A percentile compares a stretch with the other conserved stretches of the same genome.
Evolutionary conservation across 371 early-diverging fungal genomes (phyloP).

Genomic region (Paraphysoderma sedebokerense): DNA sequence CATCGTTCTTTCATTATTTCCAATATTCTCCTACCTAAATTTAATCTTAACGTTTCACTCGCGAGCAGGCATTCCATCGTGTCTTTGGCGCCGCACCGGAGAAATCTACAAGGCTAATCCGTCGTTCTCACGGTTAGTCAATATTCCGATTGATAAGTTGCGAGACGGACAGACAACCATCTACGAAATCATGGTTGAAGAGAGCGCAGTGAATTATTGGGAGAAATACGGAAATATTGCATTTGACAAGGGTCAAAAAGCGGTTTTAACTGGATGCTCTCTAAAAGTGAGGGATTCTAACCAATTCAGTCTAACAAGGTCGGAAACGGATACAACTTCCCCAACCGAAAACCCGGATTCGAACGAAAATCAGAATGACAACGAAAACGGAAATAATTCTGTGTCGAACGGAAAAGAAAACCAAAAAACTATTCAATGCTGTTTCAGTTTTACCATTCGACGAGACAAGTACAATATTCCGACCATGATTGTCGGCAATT

Average conservation of each 20-base stretch:
- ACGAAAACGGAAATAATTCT: too few relatives aligned
- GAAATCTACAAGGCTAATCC: conserved; percentile 88
- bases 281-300: too few relatives aligned
- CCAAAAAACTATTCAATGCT: conserved; percentile 38
- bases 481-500: conserved; percentile 66
- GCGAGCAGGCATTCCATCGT: conserved; percentile 77
- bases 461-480: conserved; percentile 78
- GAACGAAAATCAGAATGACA: too few relatives aligned
- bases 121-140: conserved; percentile 76
- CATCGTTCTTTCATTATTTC: too few relatives aligned
- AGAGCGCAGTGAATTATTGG: conserved; percentile 77
- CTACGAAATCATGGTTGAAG: conserved; percentile 85
- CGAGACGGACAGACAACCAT: conserved; percentile 60
- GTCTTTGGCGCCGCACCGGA: conserved; percentile 85
- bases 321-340: too few relatives aligned
- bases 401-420: too few relatives aligned
- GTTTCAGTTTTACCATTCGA: conserved; percentile 82
- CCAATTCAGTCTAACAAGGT: too few relatives aligned
- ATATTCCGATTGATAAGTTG: conserved; percentile 52
- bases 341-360: too few relatives aligned
- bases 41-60: too few relatives aligned
- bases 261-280: conserved; percentile 72
- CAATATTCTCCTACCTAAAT: too few relatives aligned
- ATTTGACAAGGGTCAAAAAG: conserved; percentile 86
- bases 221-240: conserved; percentile 72